Conservation (phyloP, 2,329 filamentous ascomycete species). For the Colletotrichum sp. region DNA sequence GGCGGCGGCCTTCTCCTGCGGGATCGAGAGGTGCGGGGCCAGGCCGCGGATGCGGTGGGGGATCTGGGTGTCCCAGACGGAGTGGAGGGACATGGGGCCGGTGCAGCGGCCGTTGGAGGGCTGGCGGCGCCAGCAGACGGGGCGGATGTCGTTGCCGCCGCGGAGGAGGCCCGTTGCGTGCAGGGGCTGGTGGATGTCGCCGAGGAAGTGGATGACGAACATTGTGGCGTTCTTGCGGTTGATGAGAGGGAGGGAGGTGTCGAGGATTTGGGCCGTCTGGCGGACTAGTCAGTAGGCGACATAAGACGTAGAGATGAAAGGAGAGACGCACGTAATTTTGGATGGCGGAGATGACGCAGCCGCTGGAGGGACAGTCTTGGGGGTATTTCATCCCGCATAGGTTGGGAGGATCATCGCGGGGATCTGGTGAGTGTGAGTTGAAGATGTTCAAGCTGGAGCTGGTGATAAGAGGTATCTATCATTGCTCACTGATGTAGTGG, state of each 20-base stretch:
- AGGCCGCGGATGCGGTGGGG: conserved; percentile 18
- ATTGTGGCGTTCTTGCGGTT: conserved; percentile 23
- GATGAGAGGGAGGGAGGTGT: conserved; percentile 29
- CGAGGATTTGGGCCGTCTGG: conserved; percentile 17
- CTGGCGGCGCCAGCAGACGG: conserved; percentile 19
- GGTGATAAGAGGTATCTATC: neutral
- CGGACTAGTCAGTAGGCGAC: neutral
- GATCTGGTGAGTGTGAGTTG: neutral
- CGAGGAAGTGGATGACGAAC: conserved; percentile 24
- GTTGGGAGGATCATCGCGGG: conserved; percentile 15
- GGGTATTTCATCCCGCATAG: conserved; percentile 21
- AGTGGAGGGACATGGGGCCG: conserved; percentile 18
- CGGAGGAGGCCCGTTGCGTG: conserved; percentile 20
- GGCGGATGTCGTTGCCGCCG: conserved; percentile 22
- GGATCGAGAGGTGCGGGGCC: conserved; percentile 1
- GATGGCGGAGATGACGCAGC: conserved; percentile 21
- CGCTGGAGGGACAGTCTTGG: conserved; percentile 19
- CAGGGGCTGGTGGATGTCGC: conserved; percentile 22
- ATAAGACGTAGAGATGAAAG: neutral
- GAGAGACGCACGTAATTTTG: conserved; percentile 11
- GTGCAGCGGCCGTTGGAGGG: conserved; percentile 8
- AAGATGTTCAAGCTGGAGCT: neutral
- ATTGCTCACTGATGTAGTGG: conserved; percentile 20
- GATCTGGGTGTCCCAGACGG: conserved; percentile 21
- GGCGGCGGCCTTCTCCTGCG: conserved; percentile 14